Evolutionary conservation across 495 filamentous ascomycete species (phyloP).

Genomic region (Penicillium simplicissimum): DNA sequence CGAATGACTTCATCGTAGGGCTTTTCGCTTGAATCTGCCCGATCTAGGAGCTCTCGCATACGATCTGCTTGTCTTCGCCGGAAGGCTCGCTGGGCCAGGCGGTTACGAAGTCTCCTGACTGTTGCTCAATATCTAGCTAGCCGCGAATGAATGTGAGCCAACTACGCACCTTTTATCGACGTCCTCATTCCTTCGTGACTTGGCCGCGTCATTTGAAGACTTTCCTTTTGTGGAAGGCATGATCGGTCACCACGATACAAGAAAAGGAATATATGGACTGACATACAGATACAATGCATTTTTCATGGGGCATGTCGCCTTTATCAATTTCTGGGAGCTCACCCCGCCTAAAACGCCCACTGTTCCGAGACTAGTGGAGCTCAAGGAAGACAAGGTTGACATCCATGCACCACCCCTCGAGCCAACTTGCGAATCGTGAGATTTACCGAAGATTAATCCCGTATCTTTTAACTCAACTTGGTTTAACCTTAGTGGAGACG

Average conservation of each 20-base stretch:
- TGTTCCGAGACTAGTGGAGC: not conserved
- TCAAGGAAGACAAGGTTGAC: not conserved
- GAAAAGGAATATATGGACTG: too few species aligned
- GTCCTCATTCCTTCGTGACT: not conserved
- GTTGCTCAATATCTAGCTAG: not conserved
- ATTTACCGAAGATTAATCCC: not conserved
- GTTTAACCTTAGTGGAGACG: not conserved
- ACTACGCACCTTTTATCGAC: not conserved
- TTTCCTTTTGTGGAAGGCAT: not conserved
- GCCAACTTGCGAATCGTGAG: not conserved
- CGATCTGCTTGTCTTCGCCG: conserved; percentile 1
- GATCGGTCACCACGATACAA: not conserved
- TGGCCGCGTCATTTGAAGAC: not conserved
- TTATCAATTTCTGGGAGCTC: not conserved
- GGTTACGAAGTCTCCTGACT: not conserved
- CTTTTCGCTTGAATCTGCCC: conserved; percentile 8
- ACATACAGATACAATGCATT: not conserved
- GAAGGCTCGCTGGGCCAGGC: not conserved
- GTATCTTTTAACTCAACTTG: not conserved
- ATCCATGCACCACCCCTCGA: not conserved
- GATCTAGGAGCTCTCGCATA: conserved; percentile 10
- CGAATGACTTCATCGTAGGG: conserved; percentile 12
- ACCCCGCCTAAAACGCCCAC: not conserved
- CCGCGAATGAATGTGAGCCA: not conserved
- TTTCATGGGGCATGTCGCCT: not conserved